These are phyloP conservation scores for Leishmania braziliensis DNA, from an alignment of 208 protist species.

Conservation along the genomic window DNA sequence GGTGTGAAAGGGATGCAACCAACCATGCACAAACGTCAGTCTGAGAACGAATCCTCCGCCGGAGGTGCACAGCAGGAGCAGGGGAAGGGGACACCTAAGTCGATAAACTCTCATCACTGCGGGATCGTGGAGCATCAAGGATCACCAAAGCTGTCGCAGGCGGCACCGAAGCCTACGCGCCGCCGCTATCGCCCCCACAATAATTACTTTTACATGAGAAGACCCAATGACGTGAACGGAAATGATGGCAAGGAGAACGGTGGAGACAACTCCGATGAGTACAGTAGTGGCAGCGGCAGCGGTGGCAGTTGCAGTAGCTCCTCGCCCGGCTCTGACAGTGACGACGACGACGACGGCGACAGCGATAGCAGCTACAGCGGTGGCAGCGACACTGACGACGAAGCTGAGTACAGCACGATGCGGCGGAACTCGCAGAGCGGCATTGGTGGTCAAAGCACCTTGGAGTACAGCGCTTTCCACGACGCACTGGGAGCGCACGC, in stretches of 20 bases:
- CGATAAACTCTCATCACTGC: background rate
- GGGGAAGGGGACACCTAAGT: background rate
- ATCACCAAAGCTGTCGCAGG: background rate
- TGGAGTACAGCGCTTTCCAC: conserved; percentile 32
- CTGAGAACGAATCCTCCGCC: background rate
- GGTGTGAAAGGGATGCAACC: no score
- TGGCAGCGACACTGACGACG: conserved; percentile 11
- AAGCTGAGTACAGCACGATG: conserved; percentile 27
- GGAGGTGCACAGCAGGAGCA: background rate
- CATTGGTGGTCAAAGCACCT: conserved; percentile 9
- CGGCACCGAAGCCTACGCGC: background rate
- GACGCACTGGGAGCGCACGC: background rate
- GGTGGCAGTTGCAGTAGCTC: background rate
- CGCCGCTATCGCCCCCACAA: no score
- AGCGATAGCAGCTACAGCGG: conserved; percentile 7
- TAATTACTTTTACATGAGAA: conserved; percentile 12
- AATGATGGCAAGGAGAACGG: conserved; percentile 10
- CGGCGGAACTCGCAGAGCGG: conserved; percentile 10
- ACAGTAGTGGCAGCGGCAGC: conserved; percentile 11
- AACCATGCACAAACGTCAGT: background rate
- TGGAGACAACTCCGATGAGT: conserved; percentile 5
- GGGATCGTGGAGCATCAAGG: background rate
- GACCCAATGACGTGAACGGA: background rate
- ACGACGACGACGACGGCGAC: conserved; percentile 3
- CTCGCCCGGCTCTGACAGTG: conserved; percentile 4